Conservation (phyloP, 495 filamentous ascomycete genomes). For the Hyaloscypha finlandica region DNA sequence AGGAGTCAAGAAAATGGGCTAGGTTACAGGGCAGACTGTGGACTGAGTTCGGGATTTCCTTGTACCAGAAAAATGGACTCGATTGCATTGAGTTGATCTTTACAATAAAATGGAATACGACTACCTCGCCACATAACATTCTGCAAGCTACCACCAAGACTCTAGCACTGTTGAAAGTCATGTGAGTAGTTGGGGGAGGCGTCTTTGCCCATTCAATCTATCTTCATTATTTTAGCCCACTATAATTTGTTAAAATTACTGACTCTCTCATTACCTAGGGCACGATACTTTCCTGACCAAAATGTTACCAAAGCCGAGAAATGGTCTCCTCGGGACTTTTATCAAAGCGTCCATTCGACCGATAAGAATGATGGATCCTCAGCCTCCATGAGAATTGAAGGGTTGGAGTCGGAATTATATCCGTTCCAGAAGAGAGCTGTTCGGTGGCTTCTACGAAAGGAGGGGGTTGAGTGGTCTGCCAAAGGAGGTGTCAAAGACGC, state of each 20-base stretch:
- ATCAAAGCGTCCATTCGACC: constrained; percentile 31
- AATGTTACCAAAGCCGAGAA: constrained; percentile 7
- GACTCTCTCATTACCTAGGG: not conserved
- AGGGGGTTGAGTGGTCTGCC: constrained; percentile 37
- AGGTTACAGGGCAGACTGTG: constrained; percentile 26
- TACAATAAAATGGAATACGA: constrained; percentile 34
- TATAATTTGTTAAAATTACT: not conserved
- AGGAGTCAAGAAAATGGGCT: constrained; percentile 24
- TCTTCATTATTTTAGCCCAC: not conserved
- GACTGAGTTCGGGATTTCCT: constrained; percentile 20
- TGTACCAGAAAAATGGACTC: constrained; percentile 16
- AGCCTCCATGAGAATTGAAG: constrained; percentile 14
- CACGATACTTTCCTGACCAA: constrained; percentile 29
- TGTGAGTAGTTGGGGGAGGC: not conserved
- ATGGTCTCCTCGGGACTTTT: constrained; percentile 35
- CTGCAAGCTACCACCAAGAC: not conserved
- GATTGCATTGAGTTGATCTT: constrained; percentile 24
- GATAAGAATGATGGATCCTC: constrained; percentile 20
- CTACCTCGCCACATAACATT: constrained; percentile 22
- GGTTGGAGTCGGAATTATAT: constrained; percentile 46
- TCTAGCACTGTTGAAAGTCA: constrained; percentile 4
- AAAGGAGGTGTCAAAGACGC: constrained; percentile 41
- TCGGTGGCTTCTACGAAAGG: constrained; percentile 65
- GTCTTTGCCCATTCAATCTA: not conserved
- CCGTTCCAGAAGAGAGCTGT: constrained; percentile 76